These are phyloP conservation scores for Lepidium didymum DNA, from an alignment of 345 rosid genomes.

Conservation along the genomic window DNA sequence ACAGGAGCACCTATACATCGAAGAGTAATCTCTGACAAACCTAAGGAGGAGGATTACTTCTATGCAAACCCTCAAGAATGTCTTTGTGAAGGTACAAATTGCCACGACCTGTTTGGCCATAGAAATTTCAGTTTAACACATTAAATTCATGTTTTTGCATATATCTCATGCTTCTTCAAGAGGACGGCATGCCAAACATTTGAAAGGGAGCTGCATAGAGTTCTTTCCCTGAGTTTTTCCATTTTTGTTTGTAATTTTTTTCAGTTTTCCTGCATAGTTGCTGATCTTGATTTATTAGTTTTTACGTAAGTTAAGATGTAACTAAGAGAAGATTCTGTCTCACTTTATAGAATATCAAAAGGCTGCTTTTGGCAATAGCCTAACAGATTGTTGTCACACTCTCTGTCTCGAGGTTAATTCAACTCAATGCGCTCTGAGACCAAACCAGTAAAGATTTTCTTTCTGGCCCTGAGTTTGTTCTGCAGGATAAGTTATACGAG, in stretches of 20 bases:
- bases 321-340: conserved; percentile 25
- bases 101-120: conserved; percentile 46
- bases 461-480: conserved; percentile 14
- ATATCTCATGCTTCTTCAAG: conserved; percentile 15
- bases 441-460: not conserved
- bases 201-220: conserved; percentile 8
- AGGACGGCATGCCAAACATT: conserved; percentile 20
- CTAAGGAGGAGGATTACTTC: conserved; percentile 98
- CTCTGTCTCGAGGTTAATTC: not conserved
- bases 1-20: conserved; percentile 69
- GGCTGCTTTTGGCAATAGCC: conserved; percentile 18
- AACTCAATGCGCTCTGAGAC: conserved; percentile 6
- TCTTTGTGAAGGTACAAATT: conserved; percentile 58
- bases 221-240: conserved; percentile 14
- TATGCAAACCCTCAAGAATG: conserved; percentile 96
- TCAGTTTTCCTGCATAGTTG: conserved; percentile 25
- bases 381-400: conserved; percentile 13
- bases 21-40: conserved; percentile 60
- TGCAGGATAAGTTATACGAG: not conserved
- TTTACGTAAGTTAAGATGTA: conserved; percentile 29
- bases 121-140: conserved; percentile 23
- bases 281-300: conserved; percentile 25
- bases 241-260: conserved; percentile 26
- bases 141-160: conserved; percentile 17
- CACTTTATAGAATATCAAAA: conserved; percentile 22